phyloP scores from a whole-genome alignment of 148 eudicot genomes.

The Rhododendron griersonianum region DNA sequence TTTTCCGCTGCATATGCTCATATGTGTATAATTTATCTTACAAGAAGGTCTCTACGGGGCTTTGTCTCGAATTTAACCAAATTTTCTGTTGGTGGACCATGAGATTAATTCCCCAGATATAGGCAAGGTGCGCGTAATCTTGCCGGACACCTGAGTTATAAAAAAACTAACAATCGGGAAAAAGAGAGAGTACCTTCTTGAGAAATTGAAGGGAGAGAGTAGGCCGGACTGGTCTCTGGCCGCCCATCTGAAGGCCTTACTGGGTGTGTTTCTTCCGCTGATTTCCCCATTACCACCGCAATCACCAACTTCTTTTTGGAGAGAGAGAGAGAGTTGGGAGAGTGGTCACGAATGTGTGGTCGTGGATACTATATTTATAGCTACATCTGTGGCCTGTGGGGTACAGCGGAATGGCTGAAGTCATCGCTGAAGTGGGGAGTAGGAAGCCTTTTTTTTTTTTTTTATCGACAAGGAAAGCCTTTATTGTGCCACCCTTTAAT shows the following conservation, averaged over 20 bases:
- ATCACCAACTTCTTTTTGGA: background rate
- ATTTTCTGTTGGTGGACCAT: too few relatives aligned
- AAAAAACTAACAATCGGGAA: background rate
- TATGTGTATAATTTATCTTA: too few relatives aligned
- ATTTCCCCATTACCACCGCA: constrained; percentile 13
- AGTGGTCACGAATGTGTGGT: background rate
- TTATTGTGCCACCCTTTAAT: too few relatives aligned
- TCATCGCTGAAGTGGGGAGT: too few relatives aligned
- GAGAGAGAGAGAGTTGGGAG: background rate
- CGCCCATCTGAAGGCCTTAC: constrained; percentile 30
- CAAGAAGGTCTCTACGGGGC: too few relatives aligned
- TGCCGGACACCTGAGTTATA: background rate
- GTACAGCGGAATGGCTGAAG: too few relatives aligned
- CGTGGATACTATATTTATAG: background rate
- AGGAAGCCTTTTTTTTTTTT: too few relatives aligned
- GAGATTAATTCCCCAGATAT: too few relatives aligned
- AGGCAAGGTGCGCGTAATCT: background rate
- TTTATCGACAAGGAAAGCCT: too few relatives aligned
- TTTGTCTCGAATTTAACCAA: too few relatives aligned
- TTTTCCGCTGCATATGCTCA: too few relatives aligned
- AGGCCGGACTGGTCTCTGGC: constrained; percentile 22
- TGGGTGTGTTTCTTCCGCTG: constrained; percentile 20
- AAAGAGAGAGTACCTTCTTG: background rate
- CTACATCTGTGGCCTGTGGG: too few relatives aligned
- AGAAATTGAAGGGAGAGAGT: constrained; percentile 17